Evolutionary conservation across 2,329 filamentous ascomycete species (phyloP), one percentile per base, ranked within the genome.

Genomic region (Fusarium sp.): DNA sequence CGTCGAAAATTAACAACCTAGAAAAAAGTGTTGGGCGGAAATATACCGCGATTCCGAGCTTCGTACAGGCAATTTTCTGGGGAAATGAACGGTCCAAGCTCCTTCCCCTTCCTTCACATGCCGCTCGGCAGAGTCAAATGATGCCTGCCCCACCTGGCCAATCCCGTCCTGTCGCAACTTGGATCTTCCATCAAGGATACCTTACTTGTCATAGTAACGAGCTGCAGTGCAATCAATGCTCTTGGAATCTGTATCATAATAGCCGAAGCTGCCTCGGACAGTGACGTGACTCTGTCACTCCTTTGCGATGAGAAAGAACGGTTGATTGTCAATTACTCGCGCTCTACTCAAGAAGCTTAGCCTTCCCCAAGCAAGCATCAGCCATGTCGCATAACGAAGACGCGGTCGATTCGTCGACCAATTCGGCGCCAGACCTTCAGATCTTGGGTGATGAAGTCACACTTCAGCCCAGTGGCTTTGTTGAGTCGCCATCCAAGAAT

Each of bases 361-460:
- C 33, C 31, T 49, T 35, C 41, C 42, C 35, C 25, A 64, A 36
- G 47, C 41, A 46, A 62, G 38, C 49, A 33, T 33, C 60, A 71
- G 68, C 49, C 63, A 82, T 82, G 80, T 71, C 79, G 47, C 73
- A 76, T 62, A 71, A 77, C 62, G 76, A 79, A 61, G 76, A 80
- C 57, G 41, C 74, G 17, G 60, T 75, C 60, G 81, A 81, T 65
- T 60, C 79, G 47, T 74, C 76, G 41, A 77, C 53, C 70, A 78
- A 73, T 70, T 89, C 89, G 52, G 90, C 92, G 56, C 92, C 92
- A n/a, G 92, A 94, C 80, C 85, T 95, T 58, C 91, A 94, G 80
- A 94, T 95, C 73, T 84, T 94, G 14, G 92, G 92, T 71, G 89
- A 93, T 78, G 85, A 91, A 76, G 89, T 94, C 75, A 94, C 91